Evolutionary conservation across 2,329 filamentous ascomycete genomes (phyloP).

Genomic region (Biscogniauxia mediterranea): DNA sequence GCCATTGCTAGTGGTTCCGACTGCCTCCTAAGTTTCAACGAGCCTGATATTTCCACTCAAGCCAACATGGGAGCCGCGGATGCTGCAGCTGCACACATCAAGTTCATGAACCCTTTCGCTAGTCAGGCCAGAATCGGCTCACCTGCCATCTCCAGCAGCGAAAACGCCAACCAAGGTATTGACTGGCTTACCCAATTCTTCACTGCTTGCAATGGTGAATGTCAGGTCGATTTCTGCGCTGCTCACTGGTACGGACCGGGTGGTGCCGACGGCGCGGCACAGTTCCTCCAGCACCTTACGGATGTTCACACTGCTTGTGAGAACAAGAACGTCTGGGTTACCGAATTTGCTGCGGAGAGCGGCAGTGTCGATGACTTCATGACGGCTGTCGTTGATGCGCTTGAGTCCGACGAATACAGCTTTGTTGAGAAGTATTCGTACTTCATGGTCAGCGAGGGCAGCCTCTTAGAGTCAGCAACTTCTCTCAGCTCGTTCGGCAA

Average conservation of each 20-base stretch:
- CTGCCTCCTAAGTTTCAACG: slow-evolving; percentile 67
- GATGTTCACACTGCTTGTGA: slow-evolving; percentile 45
- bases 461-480: slow-evolving; percentile 40
- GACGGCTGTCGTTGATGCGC: slow-evolving; percentile 42
- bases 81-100: slow-evolving; percentile 53
- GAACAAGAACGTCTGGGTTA: slow-evolving; percentile 58
- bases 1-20: slow-evolving; percentile 55
- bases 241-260: slow-evolving; percentile 63
- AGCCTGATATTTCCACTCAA: slow-evolving; percentile 63
- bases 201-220: slow-evolving; percentile 47
- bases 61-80: slow-evolving; percentile 52
- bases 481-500: slow-evolving; percentile 47
- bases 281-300: slow-evolving; percentile 55
- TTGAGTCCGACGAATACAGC: slow-evolving; percentile 45
- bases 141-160: slow-evolving; percentile 63
- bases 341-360: slow-evolving; percentile 59
- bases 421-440: slow-evolving; percentile 58
- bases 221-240: slow-evolving; percentile 58
- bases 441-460: slow-evolving; percentile 49
- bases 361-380: slow-evolving; percentile 50
- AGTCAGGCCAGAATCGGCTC: slow-evolving; percentile 54
- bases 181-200: slow-evolving; percentile 56
- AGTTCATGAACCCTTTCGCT: slow-evolving; percentile 55
- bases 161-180: slow-evolving; percentile 47
- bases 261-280: slow-evolving; percentile 38